Conservation (phyloP, 768 basidiomycete species). For the Tylopilus cervinicoccineus region DNA sequence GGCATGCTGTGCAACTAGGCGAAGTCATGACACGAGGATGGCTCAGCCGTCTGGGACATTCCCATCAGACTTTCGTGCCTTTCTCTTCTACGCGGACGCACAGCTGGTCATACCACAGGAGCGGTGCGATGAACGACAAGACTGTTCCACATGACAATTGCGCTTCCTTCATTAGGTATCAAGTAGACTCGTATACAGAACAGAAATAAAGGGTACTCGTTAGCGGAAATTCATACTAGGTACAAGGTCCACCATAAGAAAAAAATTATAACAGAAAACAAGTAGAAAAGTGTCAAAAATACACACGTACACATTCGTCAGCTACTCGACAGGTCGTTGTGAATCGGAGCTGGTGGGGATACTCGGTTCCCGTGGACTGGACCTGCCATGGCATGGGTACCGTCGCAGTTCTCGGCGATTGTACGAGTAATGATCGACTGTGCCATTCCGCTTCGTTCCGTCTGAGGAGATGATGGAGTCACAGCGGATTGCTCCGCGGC, state of each 20-base stretch:
- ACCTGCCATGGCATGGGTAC: background rate
- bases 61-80: no score
- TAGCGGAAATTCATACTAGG: background rate
- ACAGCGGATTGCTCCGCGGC: background rate
- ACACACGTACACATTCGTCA: constrained; percentile 2
- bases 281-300: background rate
- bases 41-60: no score
- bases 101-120: no score
- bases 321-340: background rate
- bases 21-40: no score
- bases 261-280: background rate
- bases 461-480: background rate
- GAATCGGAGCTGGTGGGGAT: background rate
- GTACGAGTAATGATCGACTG: background rate
- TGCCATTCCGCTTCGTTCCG: constrained; percentile 1
- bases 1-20: no score
- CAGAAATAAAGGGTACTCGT: background rate
- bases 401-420: background rate
- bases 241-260: background rate
- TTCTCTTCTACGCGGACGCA: background rate
- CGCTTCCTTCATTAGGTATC: background rate
- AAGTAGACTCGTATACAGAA: background rate
- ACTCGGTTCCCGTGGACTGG: background rate
- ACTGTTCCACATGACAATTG: background rate
- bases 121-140: no score